Conservation (phyloP, 2,329 filamentous ascomycete genomes). For the Arthrobotrys sphaeroides region DNA sequence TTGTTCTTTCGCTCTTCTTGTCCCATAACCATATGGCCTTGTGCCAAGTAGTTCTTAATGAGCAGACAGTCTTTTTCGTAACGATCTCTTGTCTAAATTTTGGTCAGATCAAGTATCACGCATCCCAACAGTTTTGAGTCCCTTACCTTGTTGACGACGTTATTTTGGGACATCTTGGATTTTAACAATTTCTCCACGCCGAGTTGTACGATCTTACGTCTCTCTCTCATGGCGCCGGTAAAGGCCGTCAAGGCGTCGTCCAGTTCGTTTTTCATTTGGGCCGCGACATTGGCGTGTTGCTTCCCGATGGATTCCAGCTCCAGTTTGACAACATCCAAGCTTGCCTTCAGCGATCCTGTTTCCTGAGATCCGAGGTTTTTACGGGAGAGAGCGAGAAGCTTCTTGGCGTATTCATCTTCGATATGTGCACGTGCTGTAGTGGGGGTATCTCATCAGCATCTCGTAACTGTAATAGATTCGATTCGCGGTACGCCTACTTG, state of each 20-base stretch:
- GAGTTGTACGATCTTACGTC: slow-evolving; percentile 93
- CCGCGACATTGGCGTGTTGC: slow-evolving; percentile 86
- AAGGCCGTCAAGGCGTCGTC: slow-evolving; percentile 94
- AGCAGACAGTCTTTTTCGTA: slow-evolving; percentile 98
- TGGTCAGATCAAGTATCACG: background rate
- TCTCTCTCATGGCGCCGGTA: slow-evolving; percentile 92
- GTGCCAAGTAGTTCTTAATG: slow-evolving; percentile 97
- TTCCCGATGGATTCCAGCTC: slow-evolving; percentile 95
- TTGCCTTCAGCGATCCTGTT: slow-evolving; percentile 80
- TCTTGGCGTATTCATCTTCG: slow-evolving; percentile 95
- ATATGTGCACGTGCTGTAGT: slow-evolving; percentile 83
- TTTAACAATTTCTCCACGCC: slow-evolving; percentile 95
- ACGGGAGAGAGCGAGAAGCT: slow-evolving; percentile 82
- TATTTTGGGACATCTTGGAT: slow-evolving; percentile 89
- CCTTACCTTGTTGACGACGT: slow-evolving; percentile 85
- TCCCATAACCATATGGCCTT: slow-evolving; percentile 99
- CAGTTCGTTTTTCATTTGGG: slow-evolving; percentile 94
- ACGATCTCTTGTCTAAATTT: slow-evolving; percentile 79
- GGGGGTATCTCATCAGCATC: background rate
- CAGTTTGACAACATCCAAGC: slow-evolving; percentile 84
- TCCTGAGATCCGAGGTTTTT: slow-evolving; percentile 92
- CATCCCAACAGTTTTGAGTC: background rate
- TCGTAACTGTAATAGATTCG: background rate
- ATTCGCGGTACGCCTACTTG: slow-evolving; percentile 66
- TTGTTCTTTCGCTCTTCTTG: slow-evolving; percentile 99